Evolutionary conservation across 177 flowering plant species (phyloP), one percentile per base, ranked within the genome.

Genomic region (Vitis hybrid): DNA sequence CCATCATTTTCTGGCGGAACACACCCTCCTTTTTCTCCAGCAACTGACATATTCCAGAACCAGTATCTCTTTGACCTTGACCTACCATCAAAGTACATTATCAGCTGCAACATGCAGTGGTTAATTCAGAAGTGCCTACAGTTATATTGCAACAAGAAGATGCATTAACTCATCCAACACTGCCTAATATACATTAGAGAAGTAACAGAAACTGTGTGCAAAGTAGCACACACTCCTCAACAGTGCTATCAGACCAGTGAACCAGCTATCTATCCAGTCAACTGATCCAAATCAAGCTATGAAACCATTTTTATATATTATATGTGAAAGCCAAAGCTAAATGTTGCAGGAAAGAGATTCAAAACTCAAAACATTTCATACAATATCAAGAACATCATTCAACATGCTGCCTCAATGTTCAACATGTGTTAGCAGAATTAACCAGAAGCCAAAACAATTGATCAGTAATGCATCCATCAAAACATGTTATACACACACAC

Each of bases 1-100:
- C 99, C 98, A 96, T 96, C 98, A 96, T 86, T 76, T 96, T 93
- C 81, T 93, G 99, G 51, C 99, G 92, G 72, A 96, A 96, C 53
- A 93, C 55, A 29, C 99, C 99, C 67, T 89, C 97, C 70, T 96
- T 93, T 79, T 89, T 96, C 78, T 96, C 99, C 69, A 96, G 81
- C 73, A 88, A 65, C 80, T 96, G 98, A 72, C 89, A 86, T 67
- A 93, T 87, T 70, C 98, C 99, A 31, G 77, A 52, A 69, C 71
- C 70, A 20, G 26, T 62, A 51, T 86, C 89, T 70, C 61, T 81
- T 78, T 77, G 79, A 69, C 76, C 74, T 68, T 52, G 78, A 75
- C 85, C 94, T 88, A 74, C 59, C 20, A 77, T 52, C 18, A 79
- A 26, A 33, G 58, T n/a, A 14, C 51, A 50, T 60, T 48, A 15